These are phyloP conservation scores for Sugiyamaella smithiae DNA, from an alignment of 805 yeast genomes.

Conservation along the genomic window DNA sequence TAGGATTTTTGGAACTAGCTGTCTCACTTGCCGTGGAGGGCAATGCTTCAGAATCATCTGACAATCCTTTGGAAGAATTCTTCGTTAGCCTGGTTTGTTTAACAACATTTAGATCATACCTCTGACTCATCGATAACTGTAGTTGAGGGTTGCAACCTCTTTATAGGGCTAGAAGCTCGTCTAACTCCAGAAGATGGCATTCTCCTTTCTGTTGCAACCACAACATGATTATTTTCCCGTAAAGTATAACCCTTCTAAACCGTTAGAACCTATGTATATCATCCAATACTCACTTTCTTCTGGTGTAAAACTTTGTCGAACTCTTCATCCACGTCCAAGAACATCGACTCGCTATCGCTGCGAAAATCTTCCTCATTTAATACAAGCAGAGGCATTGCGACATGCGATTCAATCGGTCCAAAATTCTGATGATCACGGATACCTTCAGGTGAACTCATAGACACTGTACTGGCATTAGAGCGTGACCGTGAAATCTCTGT, in stretches of 20 bases:
- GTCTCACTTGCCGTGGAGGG: not conserved
- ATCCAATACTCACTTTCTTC: conserved; percentile 19
- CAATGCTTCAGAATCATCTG: too few species aligned
- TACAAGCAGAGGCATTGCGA: conserved; percentile 22
- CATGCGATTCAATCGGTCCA: conserved; percentile 1
- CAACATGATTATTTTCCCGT: conserved; percentile 23
- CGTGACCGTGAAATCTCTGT: conserved; percentile 20
- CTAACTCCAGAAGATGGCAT: conserved; percentile 11
- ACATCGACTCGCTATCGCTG: conserved; percentile 21
- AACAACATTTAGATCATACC: too few species aligned
- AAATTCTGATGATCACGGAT: not conserved
- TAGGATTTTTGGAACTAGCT: not conserved
- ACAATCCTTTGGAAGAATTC: too few species aligned
- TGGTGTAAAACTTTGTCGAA: conserved; percentile 24
- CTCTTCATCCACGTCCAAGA: conserved; percentile 27
- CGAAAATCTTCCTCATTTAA: conserved; percentile 15
- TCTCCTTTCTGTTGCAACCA: conserved; percentile 22
- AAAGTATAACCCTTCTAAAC: conserved; percentile 25
- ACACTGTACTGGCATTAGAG: conserved; percentile 1
- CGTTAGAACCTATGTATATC: not conserved
- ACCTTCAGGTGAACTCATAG: not conserved
- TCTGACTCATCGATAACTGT: too few species aligned
- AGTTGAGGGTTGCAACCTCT: too few species aligned
- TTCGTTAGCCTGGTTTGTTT: too few species aligned
- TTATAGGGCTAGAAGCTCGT: conserved; percentile 24